These are phyloP conservation scores for Venturia asperata DNA, from an alignment of 2,329 filamentous ascomycete species.

Conservation along the genomic window DNA sequence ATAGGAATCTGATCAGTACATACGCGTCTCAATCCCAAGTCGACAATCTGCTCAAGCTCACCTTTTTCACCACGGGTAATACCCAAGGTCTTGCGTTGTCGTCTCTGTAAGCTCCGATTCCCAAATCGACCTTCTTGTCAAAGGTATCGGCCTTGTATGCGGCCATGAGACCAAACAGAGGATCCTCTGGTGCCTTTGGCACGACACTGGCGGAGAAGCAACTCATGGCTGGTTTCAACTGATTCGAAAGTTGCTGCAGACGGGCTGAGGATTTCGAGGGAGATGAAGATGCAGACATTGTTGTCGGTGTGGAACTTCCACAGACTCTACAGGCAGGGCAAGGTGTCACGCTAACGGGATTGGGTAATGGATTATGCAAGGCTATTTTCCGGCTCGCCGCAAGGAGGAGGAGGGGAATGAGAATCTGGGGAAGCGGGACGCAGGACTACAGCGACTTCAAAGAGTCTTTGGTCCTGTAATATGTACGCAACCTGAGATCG, in stretches of 20 bases:
- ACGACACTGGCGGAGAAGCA: slow-evolving; percentile 71
- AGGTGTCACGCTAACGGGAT: background rate
- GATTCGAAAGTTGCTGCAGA: slow-evolving; percentile 17
- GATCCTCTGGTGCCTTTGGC: slow-evolving; percentile 87
- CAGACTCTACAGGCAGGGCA: background rate
- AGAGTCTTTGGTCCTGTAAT: background rate
- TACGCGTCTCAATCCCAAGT: background rate
- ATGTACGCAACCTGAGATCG: background rate
- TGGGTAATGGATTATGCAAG: background rate
- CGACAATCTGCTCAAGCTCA: slow-evolving; percentile 34
- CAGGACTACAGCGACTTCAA: background rate
- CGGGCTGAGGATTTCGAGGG: slow-evolving; percentile 13
- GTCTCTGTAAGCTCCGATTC: slow-evolving; percentile 91
- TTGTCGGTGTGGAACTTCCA: background rate
- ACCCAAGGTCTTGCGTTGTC: slow-evolving; percentile 97
- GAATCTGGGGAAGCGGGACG: slow-evolving; percentile 6
- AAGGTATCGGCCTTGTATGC: slow-evolving; percentile 74
- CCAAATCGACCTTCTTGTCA: slow-evolving; percentile 83
- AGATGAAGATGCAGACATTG: background rate
- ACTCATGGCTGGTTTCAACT: slow-evolving; percentile 37
- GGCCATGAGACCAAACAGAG: slow-evolving; percentile 86
- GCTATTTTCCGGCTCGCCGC: background rate
- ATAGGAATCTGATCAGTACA: slow-evolving; percentile 18
- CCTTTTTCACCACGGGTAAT: slow-evolving; percentile 92
- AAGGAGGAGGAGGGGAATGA: background rate